Evolutionary conservation across 257 asterid species (phyloP).

Genomic region (Primulina huaijiensis): DNA sequence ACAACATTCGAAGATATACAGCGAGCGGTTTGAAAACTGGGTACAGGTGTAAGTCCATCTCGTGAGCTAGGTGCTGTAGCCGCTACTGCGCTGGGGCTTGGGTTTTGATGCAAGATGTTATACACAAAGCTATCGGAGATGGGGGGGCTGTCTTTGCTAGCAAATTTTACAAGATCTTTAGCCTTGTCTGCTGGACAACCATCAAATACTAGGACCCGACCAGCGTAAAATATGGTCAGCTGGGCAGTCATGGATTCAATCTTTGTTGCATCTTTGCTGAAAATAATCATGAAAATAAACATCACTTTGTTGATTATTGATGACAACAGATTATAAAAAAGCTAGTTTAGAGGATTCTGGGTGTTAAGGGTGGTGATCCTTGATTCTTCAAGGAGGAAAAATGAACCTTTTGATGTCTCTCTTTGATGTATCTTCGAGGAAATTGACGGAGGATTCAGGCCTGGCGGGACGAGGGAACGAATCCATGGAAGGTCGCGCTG

Average conservation of each 20-base stretch:
- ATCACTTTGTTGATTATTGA: background rate
- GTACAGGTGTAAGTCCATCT: constrained; percentile 25
- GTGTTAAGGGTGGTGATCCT: too few relatives aligned
- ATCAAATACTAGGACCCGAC: constrained; percentile 57
- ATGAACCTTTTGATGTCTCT: constrained; percentile 37
- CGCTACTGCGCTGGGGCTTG: constrained; percentile 7
- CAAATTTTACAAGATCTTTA: constrained; percentile 46
- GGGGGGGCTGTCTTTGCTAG: constrained; percentile 39
- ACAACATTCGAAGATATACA: constrained; percentile 23
- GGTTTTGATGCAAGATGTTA: constrained; percentile 22
- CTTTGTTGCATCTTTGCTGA: constrained; percentile 40
- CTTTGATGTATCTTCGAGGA: constrained; percentile 29
- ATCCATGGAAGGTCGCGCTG: constrained; percentile 18
- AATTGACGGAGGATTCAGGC: constrained; percentile 17
- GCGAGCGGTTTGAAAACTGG: constrained; percentile 16
- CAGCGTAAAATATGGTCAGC: constrained; percentile 71
- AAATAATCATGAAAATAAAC: background rate
- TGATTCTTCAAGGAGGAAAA: background rate
- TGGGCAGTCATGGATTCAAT: constrained; percentile 41
- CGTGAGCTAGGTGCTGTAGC: constrained; percentile 11
- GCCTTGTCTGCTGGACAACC: constrained; percentile 55
- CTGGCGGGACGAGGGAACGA: constrained; percentile 5
- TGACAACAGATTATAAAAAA: background rate
- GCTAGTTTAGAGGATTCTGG: background rate
- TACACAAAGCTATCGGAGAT: constrained; percentile 30